These are phyloP conservation scores for Schizochytrium sp. DNA, from an alignment of 108 stramenopile genomes.

Conservation along the genomic window DNA sequence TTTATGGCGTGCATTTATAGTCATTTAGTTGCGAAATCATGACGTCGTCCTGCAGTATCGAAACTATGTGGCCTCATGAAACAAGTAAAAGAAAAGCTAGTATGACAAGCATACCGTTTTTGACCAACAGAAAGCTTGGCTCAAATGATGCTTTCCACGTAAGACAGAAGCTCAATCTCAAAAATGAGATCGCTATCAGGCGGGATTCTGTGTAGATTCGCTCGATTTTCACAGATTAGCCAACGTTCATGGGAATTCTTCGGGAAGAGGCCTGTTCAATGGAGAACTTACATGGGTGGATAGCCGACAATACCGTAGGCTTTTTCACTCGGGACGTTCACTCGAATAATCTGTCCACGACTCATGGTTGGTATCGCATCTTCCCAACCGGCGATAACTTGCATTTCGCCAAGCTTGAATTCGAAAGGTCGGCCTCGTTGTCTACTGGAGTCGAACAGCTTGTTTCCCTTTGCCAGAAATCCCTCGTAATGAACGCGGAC, in stretches of 20 bases:
- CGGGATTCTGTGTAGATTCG: background rate
- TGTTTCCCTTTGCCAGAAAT: background rate
- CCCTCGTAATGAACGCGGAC: slow-evolving; percentile 7
- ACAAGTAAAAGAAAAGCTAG: no score
- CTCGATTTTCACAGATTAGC: no score
- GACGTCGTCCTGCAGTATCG: no score
- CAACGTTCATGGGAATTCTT: no score
- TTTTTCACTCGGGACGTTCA: background rate
- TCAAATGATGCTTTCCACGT: background rate
- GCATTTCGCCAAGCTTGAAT: background rate
- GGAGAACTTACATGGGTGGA: background rate
- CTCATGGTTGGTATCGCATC: background rate
- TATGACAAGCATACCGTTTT: no score
- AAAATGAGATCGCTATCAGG: slow-evolving; percentile 9
- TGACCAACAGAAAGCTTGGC: no score
- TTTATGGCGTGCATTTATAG: no score
- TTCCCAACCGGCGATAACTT: background rate
- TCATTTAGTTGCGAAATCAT: no score
- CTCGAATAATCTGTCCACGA: background rate
- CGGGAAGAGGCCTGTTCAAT: no score
- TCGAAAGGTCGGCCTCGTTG: background rate
- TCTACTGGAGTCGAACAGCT: background rate
- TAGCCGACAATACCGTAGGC: background rate
- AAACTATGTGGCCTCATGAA: no score
- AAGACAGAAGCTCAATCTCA: background rate